Evolutionary conservation across 495 filamentous ascomycete genomes (phyloP), one percentile per base, ranked within the genome.

Genomic region (Parachaetomium inaequale): DNA sequence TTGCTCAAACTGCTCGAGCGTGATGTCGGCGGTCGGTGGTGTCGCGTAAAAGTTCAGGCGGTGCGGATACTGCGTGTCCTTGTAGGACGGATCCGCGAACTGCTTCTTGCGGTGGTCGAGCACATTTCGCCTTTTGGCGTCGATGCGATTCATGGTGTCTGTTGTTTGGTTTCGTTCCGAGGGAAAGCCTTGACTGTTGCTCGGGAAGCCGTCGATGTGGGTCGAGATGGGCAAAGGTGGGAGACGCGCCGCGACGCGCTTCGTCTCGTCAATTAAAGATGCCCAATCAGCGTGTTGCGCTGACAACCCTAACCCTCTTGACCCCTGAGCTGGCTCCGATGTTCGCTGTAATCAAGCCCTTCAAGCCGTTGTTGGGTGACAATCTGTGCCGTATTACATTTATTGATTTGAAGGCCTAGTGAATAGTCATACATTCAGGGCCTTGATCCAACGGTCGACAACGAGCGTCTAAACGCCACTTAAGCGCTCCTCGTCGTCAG

Each of bases 1-100:
- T 83, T 96, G 90, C 69, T 99, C 95, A 70, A 99, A 99, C 68
- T 98, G 85, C 73, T 99, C 95, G 49, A 99, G 87, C 4, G 91
- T 96, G 74, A 99, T 92, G 66, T 99, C 95, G 26, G 88, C 88
- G 1, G 92, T 96, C 0, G 95, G 95, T 32, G 95, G 93, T 23
- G 81, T 80, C 28, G 83, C 82, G 77, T 99, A 99, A 76, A 96
- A 90, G 79, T 93, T 99, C 66, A 99, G 81, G 57, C 92, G 88
- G 76, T 94, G 83, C 17, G 85, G 82, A 71, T 97, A 99, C 32
- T 90, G 79, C 47, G 86, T 79, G 63, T 88, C 82, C 76, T 89
- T 84, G 79, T 84, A 93, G 11, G 80, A 74, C 4, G 89, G 82
- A 11, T 82, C 75, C 52, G 88, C 89, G 66, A 96, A 98, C 71